Evolutionary conservation across 2,329 filamentous ascomycete species (phyloP).

Genomic region (Cytospora piceae): DNA sequence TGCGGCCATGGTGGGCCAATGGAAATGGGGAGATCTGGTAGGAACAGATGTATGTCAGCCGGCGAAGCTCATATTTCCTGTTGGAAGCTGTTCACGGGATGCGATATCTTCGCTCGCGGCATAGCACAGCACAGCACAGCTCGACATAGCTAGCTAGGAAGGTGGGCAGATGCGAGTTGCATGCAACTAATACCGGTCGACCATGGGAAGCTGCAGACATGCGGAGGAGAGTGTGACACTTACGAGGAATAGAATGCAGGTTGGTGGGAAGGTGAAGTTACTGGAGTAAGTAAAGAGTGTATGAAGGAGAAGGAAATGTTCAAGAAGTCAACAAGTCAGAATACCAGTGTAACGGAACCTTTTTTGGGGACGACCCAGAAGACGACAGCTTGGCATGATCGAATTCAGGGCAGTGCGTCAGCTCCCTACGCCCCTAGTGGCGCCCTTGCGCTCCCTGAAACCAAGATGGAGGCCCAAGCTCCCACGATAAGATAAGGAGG

Average conservation of each 20-base stretch:
- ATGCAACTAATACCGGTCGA: constrained; percentile 6
- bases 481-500: constrained; percentile 30
- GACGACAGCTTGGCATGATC: constrained; percentile 25
- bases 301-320: constrained; percentile 8
- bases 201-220: constrained; percentile 4
- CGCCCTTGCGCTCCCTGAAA: constrained; percentile 19
- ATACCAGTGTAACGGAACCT: not conserved
- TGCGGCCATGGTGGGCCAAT: constrained; percentile 48
- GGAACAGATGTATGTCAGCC: constrained; percentile 14
- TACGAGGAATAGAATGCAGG: not conserved
- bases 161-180: constrained; percentile 20
- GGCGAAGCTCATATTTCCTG: constrained; percentile 4
- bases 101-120: not conserved
- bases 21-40: not conserved
- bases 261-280: not conserved
- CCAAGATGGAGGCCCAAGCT: constrained; percentile 28
- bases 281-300: constrained; percentile 20
- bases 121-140: not conserved
- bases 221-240: not conserved
- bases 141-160: constrained; percentile 13
- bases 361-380: constrained; percentile 18
- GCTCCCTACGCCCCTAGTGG: constrained; percentile 3
- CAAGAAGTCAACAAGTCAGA: not conserved
- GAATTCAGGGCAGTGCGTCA: constrained; percentile 1
- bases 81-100: not conserved